Percentiles rank a stretch among this genome's conserved stretches.
phyloP scores from a whole-genome alignment of 257 asterid species.

The Solanum paucissectum region DNA sequence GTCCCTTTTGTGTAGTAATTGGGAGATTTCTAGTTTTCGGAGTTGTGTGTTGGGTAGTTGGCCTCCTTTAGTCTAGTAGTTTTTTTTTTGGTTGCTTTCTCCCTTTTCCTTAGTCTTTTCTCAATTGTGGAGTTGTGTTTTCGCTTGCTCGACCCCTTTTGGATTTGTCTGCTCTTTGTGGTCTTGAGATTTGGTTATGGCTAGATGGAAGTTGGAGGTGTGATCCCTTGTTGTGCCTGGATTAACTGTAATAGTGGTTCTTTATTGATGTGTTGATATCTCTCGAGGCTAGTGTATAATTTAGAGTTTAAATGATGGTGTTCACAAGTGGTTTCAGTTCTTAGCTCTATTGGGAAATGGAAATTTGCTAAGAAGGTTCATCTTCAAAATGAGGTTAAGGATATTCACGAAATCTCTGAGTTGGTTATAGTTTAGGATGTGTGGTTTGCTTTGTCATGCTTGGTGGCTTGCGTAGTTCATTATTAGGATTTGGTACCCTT shows the following conservation, averaged over 20 bases:
- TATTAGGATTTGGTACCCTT: too few relatives aligned
- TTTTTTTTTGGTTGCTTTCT: too few relatives aligned
- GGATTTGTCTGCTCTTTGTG: neutral
- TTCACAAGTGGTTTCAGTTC: neutral
- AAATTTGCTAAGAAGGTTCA: neutral
- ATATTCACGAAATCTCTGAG: too few relatives aligned
- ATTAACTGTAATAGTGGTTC: too few relatives aligned
- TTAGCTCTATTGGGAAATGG: neutral
- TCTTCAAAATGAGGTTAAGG: neutral
- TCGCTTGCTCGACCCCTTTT: neutral
- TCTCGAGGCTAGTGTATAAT: neutral
- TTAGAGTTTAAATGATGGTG: neutral
- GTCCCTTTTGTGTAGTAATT: neutral
- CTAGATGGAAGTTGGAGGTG: neutral
- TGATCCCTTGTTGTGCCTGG: neutral
- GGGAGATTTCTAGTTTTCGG: neutral
- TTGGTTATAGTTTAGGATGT: neutral
- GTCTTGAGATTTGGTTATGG: neutral
- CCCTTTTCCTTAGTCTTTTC: neutral
- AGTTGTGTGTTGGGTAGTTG: neutral
- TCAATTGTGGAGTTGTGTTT: neutral
- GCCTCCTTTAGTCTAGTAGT: neutral
- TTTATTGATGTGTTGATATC: too few relatives aligned
- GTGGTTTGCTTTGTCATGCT: neutral
- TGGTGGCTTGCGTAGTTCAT: neutral